Conservation (phyloP, 345 rosid species). For the Eucalyptus decipiens region DNA sequence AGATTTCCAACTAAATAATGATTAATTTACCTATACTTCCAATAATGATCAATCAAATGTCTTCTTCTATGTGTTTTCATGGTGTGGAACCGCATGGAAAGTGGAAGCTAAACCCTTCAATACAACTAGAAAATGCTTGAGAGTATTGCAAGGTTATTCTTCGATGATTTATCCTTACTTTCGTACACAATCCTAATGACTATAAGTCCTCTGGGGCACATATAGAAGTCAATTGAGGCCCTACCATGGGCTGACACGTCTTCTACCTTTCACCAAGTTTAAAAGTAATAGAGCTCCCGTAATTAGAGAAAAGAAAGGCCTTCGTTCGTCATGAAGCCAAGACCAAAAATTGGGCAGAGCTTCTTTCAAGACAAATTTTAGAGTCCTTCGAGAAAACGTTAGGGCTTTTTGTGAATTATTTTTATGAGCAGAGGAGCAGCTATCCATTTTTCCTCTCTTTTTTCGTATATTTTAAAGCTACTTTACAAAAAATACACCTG, state of each 20-base stretch:
- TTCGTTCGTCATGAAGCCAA: neutral
- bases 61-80: neutral
- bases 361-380: neutral
- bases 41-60: neutral
- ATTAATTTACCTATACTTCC: neutral
- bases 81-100: neutral
- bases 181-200: neutral
- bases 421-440: no score
- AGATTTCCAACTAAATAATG: neutral
- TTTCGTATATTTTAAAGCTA: no score
- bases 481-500: no score
- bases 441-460: no score
- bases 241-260: neutral
- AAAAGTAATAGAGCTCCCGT: neutral
- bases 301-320: neutral
- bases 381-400: no score
- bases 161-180: neutral
- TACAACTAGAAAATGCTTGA: neutral
- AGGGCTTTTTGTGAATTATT: no score
- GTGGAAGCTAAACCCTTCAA: neutral
- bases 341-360: neutral
- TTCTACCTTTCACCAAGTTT: neutral
- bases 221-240: neutral
- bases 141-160: neutral
- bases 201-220: neutral